Percentiles rank a stretch among this genome's conserved stretches.
These are phyloP conservation scores for Penicillium coprophilum DNA, from an alignment of 495 filamentous ascomycete genomes.

Conservation along the genomic window DNA sequence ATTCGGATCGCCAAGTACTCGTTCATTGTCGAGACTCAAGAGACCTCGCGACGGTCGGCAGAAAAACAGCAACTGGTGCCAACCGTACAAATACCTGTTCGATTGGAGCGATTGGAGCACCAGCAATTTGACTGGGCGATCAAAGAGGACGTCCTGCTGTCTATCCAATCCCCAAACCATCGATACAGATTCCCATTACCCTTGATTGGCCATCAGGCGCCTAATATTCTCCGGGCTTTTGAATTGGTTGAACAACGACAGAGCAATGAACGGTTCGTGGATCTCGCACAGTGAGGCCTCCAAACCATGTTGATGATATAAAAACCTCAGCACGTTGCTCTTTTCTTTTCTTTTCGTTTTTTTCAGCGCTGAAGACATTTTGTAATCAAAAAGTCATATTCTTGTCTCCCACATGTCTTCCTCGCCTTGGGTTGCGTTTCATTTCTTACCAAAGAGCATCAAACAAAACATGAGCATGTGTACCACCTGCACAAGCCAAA, in stretches of 20 bases:
- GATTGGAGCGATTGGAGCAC: conserved; percentile 46
- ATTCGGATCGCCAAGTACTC: conserved; percentile 33
- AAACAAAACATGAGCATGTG: not conserved
- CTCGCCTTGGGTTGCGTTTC: not conserved
- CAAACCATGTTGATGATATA: too few species aligned
- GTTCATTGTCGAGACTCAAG: conserved; percentile 42
- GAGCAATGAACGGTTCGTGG: not conserved
- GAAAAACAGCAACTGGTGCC: conserved; percentile 3
- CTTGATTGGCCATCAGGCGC: conserved; percentile 7
- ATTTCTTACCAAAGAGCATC: too few species aligned
- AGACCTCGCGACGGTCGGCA: conserved; percentile 9
- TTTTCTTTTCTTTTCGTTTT: too few species aligned
- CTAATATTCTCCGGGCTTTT: conserved; percentile 24
- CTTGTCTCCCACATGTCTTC: not conserved
- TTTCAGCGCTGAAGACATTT: too few species aligned
- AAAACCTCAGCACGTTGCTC: too few species aligned
- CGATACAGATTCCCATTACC: conserved; percentile 15
- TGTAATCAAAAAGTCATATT: too few species aligned
- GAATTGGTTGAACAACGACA: not conserved
- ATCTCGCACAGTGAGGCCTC: not conserved
- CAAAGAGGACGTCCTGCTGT: conserved; percentile 37
- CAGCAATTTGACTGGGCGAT: conserved; percentile 45
- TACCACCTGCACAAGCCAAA: not conserved
- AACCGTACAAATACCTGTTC: conserved; percentile 34
- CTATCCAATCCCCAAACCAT: conserved; percentile 6